Conservation (phyloP, 1,284 basidiomycete species). For the Inonotus hispidus region DNA sequence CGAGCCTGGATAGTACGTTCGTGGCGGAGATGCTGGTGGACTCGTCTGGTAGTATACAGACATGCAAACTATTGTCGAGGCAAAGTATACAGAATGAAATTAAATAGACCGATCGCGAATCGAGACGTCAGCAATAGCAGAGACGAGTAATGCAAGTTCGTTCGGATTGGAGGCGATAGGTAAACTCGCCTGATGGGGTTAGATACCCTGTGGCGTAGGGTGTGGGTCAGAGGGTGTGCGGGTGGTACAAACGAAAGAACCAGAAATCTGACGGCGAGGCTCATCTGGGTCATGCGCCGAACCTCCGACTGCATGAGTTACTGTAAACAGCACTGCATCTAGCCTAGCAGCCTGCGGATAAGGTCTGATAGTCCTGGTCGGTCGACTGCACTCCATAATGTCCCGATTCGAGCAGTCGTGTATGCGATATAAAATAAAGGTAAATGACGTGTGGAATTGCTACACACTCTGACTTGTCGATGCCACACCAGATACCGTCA, state of each 20-base stretch:
- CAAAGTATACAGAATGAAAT: neutral
- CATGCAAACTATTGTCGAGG: neutral
- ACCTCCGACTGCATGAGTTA: neutral
- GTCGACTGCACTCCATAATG: neutral
- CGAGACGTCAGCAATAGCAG: neutral
- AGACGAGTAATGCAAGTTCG: neutral
- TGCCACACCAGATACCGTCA: too few species aligned
- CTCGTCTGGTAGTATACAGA: constrained; percentile 16
- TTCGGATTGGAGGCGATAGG: neutral
- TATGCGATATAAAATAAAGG: too few species aligned
- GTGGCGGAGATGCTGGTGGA: constrained; percentile 5
- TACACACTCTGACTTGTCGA: too few species aligned
- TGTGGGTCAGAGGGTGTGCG: too few species aligned
- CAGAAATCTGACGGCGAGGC: neutral
- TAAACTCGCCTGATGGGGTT: neutral
- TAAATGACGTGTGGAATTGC: too few species aligned
- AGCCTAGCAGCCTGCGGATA: neutral
- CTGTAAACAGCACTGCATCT: neutral
- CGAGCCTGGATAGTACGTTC: constrained; percentile 6
- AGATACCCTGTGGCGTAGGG: neutral
- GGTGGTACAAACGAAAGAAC: neutral
- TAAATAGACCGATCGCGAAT: neutral
- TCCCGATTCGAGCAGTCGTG: neutral
- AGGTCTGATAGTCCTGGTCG: neutral
- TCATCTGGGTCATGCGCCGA: neutral